Evolutionary conservation across 306 rosid species (phyloP), one percentile per base, ranked within the genome.

Genomic region (Vicia faba): DNA sequence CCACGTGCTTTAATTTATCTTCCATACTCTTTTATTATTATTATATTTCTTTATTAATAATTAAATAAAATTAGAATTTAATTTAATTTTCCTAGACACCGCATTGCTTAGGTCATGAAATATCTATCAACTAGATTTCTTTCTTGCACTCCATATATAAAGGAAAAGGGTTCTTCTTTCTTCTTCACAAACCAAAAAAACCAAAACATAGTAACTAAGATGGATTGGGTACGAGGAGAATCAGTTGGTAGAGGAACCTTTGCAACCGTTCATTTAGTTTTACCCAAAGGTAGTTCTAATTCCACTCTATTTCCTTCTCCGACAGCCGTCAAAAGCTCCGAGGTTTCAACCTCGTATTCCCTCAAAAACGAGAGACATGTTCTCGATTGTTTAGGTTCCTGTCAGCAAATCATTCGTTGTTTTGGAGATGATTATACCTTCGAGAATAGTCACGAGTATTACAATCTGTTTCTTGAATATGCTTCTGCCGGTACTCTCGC

Each of bases 191-290:
- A 53, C 59, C 70, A 54, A 19, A 44, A 58, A 15, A 49, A 48
- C 23, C 29, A 19, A 51, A 51, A 10, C 6, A 7, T 33, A 25
- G 28, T 7, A 15, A 15, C 8, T 46, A 5, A 20, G 43, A 89
- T 95, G 99, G 87, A 82, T 60, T 95, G 97, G 99, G 29, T 79
- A 81, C 90, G 99, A 51, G 96, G 99, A 26, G 64, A 82, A 11
- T 61, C 79, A 0, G 44, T 95, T 36, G 99, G 99, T 5, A 53
- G 80, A 45, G 99, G 99, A 3, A 90, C 88, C 65, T 95, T 95
- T n/a, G 95, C 92, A 2, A 84, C 89, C 0, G 81, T 95, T 62
- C 67, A 49, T 78, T 53, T 84, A 23, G 92, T 85, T 0, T 28
- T 64, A 26, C 80, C 87, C 48, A 75, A 45, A 14, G 50, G 4